phyloP scores from a whole-genome alignment of 305 asterid genomes.

The Lippia alba region DNA sequence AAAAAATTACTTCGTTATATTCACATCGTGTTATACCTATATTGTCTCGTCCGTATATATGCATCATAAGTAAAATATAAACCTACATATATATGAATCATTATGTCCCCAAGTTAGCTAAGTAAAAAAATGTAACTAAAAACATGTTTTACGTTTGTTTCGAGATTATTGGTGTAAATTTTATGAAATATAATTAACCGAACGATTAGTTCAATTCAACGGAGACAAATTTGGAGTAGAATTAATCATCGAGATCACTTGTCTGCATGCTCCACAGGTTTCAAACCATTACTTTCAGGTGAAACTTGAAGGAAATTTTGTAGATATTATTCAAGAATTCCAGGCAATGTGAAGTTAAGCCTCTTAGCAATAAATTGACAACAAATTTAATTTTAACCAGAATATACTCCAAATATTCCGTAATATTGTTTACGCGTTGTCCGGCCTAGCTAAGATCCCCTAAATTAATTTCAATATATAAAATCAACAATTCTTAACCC shows the following conservation, averaged over 20 bases:
- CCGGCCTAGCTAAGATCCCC: neutral
- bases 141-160: too few species aligned
- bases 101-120: too few species aligned
- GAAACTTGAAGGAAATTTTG: neutral
- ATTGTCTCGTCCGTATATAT: too few species aligned
- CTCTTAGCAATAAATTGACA: neutral
- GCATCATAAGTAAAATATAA: too few species aligned
- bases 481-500: neutral
- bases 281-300: neutral
- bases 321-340: neutral
- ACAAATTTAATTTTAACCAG: neutral
- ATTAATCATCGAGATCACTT: neutral
- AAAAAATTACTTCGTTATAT: too few species aligned
- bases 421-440: neutral
- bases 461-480: neutral
- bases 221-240: neutral
- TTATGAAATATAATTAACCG: neutral
- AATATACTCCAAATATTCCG: conserved; percentile 24
- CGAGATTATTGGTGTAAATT: too few species aligned
- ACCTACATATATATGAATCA: too few species aligned
- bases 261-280: neutral
- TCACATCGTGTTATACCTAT: too few species aligned
- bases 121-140: too few species aligned
- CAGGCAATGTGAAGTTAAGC: neutral
- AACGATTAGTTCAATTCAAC: neutral